Evolutionary conservation across 345 rosid genomes (phyloP), one percentile per base, ranked within the genome.

Genomic region (Limnanthes douglasii): DNA sequence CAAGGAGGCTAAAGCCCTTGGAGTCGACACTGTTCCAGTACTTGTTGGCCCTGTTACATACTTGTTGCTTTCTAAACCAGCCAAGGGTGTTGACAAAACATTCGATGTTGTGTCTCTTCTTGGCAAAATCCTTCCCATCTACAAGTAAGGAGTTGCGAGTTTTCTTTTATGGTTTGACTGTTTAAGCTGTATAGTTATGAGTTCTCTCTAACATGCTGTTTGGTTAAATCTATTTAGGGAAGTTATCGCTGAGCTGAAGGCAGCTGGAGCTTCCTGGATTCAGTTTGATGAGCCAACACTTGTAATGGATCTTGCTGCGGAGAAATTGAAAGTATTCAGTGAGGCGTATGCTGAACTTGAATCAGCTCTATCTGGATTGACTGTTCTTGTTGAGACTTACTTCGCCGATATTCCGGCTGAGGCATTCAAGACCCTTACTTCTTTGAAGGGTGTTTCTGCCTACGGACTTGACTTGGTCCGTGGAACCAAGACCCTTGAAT

Each of bases 1-100:
- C 65, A 79, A 76, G 81, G 97, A 88, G 64, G 97, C 97, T 16
- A 88, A 88, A 69, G 78, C 70, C 44, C 95, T 75, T 39, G 95
- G 97, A 55, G 74, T 83, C 9, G 65, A 88, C 10, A 88, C 97
- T 8, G 70, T 86, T 32, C 97, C 97, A 22, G 72, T 86, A 45
- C 74, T 86, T 61, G 41, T 82, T 61, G 97, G 95, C 24, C 97
- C 97, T 28, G 95, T 88, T 44, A 75, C 95, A 22, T 88, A 82
- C 70, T 63, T 86, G 86, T 59, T 86, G 61, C 77, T 86, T 14
- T 78, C 95, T 12, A 86, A 86, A 56, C 95, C 90, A 51, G 85
- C 83, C 15, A 86, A 86, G 77, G 95, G 95, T 45, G 86, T 83
- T 41, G 90, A 83, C 43, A 82, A 75, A 63, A 66, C 55, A 45